Conservation (phyloP, 2,329 filamentous ascomycete species). For the Alternaria sp. region DNA sequence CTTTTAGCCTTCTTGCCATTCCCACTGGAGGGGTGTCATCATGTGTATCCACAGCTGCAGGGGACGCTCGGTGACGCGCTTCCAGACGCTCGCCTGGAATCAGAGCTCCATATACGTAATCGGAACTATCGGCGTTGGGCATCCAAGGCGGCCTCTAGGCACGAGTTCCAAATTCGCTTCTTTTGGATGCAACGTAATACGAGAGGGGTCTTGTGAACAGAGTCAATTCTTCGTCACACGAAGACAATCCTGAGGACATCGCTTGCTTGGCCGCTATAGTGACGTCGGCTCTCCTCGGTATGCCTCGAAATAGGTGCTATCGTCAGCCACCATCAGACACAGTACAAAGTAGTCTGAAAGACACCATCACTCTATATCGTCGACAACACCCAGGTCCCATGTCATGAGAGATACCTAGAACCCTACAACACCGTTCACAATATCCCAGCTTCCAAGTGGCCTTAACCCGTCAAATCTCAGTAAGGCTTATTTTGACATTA, state of each 20-base stretch:
- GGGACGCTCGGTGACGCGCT: slow-evolving; percentile 1
- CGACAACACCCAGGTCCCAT: background rate
- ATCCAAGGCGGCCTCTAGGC: slow-evolving; percentile 16
- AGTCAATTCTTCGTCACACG: background rate
- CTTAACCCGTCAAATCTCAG: slow-evolving; percentile 9
- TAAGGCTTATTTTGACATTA: slow-evolving; percentile 10
- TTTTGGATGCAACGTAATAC: slow-evolving; percentile 10
- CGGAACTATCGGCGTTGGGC: slow-evolving; percentile 12
- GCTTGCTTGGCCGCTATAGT: slow-evolving; percentile 14
- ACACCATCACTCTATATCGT: background rate
- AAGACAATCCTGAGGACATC: slow-evolving; percentile 7
- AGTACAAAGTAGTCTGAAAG: background rate
- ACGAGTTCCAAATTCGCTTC: slow-evolving; percentile 9
- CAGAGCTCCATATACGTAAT: slow-evolving; percentile 3
- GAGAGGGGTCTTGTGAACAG: background rate
- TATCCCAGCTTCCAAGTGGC: slow-evolving; percentile 1
- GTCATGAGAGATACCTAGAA: background rate
- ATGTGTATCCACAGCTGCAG: slow-evolving; percentile 4
- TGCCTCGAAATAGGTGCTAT: background rate
- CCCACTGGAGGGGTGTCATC: slow-evolving; percentile 4
- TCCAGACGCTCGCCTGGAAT: slow-evolving; percentile 10
- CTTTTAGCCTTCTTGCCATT: background rate
- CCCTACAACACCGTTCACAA: background rate
- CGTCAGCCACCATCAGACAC: background rate
- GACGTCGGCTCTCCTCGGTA: slow-evolving; percentile 13